Base-by-base conservation (phyloP, 2,329 filamentous ascomycete genomes). In the Dothiorella sarmentorum region DNA sequence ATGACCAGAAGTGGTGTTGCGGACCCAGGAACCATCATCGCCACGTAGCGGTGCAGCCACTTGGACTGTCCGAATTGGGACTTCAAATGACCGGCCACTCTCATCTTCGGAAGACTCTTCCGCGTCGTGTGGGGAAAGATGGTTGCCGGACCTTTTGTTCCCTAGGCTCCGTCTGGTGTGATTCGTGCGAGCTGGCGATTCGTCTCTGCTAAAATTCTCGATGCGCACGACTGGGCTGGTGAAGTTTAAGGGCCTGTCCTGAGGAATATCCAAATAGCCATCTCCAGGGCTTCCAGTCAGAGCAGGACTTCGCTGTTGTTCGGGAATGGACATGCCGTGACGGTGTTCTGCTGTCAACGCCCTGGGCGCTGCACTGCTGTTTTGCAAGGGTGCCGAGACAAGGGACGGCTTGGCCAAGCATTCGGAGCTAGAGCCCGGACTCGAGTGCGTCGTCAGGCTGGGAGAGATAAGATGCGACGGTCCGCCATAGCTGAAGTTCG, bases 21-120 rank as follows among this genome's bases (percentile, higher is more conserved):
- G 69, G 17, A 75, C 61, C 79, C 79, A 82, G 1, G 76, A 76
- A 3, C 79, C 79, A 65, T 81, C 74, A 7, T 73, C 70, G 7
- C 73, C 71, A 40, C 78, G 74, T 53, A 71, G 63, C 44, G 65
- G 62, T 55, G 38, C 18, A 9, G 47, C 17, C 13, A 35, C 17
- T 27, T 37, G 35, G 2, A 29, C 24, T 6, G 55, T 35, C 17
- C 43, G 20, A 22, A 42, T 58, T 7, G 56, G 49, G 15, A 53
- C 33, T 18, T 29, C 49, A 17, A 58, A 43, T 5, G 52, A 33
- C 38, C 31, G 40, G 10, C 22, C 65, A 15, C 63, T 56, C 7
- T 68, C 68, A 7, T 70, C 70, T 22, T 70, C 67, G 7, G 68
- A 72, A 3, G 66, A 69, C 2, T 70, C 69, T 26, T 71, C 65